A percentile compares a stretch with the other conserved stretches of the same genome.
phyloP scores from a whole-genome alignment of 2,329 filamentous ascomycete genomes.

The Beauveria brongniartii region DNA sequence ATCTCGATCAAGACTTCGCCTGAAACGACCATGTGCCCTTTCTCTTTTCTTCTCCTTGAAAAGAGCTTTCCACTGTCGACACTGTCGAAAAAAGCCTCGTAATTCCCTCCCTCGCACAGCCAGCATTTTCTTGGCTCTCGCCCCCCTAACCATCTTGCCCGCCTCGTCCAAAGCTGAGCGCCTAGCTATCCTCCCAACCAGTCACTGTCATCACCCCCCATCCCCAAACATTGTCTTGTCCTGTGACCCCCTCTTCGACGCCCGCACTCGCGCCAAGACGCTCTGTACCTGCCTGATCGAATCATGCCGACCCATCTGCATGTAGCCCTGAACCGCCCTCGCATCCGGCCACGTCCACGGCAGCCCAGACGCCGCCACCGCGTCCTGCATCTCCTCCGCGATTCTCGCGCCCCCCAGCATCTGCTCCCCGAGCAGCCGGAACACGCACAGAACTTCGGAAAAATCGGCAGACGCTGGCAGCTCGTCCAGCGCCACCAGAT shows the following conservation, averaged over 20 bases:
- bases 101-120: background rate
- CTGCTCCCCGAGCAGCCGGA: conserved; percentile 31
- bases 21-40: background rate
- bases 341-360: conserved; percentile 32
- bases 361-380: conserved; percentile 19
- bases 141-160: too few relatives aligned
- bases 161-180: too few relatives aligned
- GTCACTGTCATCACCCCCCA: background rate
- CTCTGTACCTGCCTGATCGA: conserved; percentile 19
- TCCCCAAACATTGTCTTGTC: background rate
- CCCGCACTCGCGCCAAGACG: conserved; percentile 18
- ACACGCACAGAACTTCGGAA: conserved; percentile 35
- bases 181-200: too few relatives aligned
- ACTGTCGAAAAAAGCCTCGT: background rate
- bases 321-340: conserved; percentile 27
- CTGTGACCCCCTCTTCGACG: background rate
- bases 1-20: conserved; percentile 6
- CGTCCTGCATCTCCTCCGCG: conserved; percentile 20
- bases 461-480: conserved; percentile 26
- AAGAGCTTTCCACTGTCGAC: background rate
- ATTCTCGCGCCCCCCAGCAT: conserved; percentile 15
- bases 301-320: conserved; percentile 19
- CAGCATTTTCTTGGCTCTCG: background rate
- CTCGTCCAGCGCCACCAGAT: conserved; percentile 28
- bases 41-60: background rate